phyloP scores from a whole-genome alignment of 495 filamentous ascomycete genomes.

The Penicillium soppii region DNA sequence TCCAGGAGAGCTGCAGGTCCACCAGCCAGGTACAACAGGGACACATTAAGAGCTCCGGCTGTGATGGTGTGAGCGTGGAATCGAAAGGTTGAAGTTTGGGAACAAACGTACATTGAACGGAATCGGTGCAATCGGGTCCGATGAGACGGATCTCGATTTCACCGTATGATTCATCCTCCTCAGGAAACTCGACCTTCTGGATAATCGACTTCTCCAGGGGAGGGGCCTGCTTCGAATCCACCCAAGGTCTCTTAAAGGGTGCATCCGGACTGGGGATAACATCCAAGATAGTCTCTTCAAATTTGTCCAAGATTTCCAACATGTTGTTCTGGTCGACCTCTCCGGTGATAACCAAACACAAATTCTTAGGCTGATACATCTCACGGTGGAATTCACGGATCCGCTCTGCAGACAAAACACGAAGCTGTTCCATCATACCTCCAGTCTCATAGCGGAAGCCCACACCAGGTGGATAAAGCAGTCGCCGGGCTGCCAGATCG shows the following conservation, averaged over 20 bases:
- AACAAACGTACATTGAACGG: slow-evolving; percentile 45
- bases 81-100: not conserved
- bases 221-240: slow-evolving; percentile 78
- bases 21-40: slow-evolving; percentile 82
- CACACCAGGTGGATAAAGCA: slow-evolving; percentile 83
- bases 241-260: slow-evolving; percentile 86
- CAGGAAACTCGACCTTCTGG: slow-evolving; percentile 85
- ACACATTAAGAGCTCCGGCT: slow-evolving; percentile 69
- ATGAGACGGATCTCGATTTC: slow-evolving; percentile 83
- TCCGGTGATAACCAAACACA: slow-evolving; percentile 86
- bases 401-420: slow-evolving; percentile 79
- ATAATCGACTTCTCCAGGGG: slow-evolving; percentile 65
- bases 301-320: slow-evolving; percentile 75
- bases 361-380: slow-evolving; percentile 98
- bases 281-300: slow-evolving; percentile 82
- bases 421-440: slow-evolving; percentile 89
- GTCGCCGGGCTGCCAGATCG: slow-evolving; percentile 69
- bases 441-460: slow-evolving; percentile 97
- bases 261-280: slow-evolving; percentile 71
- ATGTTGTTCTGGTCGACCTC: slow-evolving; percentile 83
- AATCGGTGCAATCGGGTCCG: slow-evolving; percentile 74
- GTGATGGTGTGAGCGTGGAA: slow-evolving; percentile 19
- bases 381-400: slow-evolving; percentile 91
- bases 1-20: slow-evolving; percentile 91
- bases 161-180: slow-evolving; percentile 91